These are phyloP conservation scores for Monosporascus sp. DNA, from an alignment of 2,329 filamentous ascomycete species.

Conservation along the genomic window DNA sequence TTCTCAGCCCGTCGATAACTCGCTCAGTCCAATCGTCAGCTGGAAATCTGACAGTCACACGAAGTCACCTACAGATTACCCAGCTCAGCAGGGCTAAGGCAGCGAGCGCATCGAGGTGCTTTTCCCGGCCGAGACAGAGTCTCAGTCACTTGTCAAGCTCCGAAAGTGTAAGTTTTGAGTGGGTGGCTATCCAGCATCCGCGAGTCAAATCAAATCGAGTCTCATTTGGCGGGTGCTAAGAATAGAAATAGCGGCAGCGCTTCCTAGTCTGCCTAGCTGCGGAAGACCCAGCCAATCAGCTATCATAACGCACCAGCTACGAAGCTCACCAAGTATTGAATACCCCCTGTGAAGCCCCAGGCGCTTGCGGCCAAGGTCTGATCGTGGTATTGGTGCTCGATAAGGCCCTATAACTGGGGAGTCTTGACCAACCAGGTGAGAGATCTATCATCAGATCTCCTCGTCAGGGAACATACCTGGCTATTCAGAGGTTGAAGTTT, in stretches of 20 bases:
- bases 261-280: not conserved
- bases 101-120: not conserved
- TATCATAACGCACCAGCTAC: not conserved
- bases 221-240: not conserved
- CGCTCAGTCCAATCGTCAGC: not conserved
- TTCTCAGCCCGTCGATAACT: not conserved
- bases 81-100: not conserved
- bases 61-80: not conserved
- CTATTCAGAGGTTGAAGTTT: not conserved
- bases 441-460: not conserved
- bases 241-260: not conserved
- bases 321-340: not conserved
- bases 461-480: not conserved
- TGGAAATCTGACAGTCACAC: not conserved
- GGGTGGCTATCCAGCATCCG: not conserved
- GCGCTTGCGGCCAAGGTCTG: not conserved
- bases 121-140: not conserved
- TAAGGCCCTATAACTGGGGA: not conserved
- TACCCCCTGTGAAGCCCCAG: not conserved
- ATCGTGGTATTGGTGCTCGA: not conserved
- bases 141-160: not conserved
- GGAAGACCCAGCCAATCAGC: not conserved
- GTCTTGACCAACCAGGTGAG: not conserved
- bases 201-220: too few species aligned
- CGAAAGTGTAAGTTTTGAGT: not conserved